Base-by-base conservation (phyloP, 257 asterid genomes). In the Solanum habrochaites region DNA sequence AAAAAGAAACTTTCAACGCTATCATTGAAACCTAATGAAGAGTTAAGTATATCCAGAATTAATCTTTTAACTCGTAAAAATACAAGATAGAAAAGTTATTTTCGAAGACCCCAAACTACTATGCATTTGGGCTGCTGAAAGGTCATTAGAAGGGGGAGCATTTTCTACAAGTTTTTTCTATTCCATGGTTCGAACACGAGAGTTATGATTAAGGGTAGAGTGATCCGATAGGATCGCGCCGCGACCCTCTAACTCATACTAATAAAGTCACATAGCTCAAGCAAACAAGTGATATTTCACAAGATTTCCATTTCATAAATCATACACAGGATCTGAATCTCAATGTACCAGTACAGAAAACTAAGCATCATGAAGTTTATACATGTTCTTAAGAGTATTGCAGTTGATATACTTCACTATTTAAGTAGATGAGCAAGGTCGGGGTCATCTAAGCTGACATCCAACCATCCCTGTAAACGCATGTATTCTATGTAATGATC, bases 391-490 rank as follows among this genome's bases (percentile, higher is more conserved):
- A 35, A 35, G 9, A 66, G 20, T 13, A 42, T 25, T 42, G 56
- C 35, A 56, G 56, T 39, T 29, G 73, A 85, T 42, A 27, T 67
- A 67, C 73, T 67, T 5, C 85, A 90, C 90, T 89, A 92, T 92
- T 95, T 93, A 87, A 94, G 91, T 80, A 97, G 88, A 88, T 85
- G 98, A 0, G 95, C 96, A 2, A 95, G 92, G 86, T 94, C 96
- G 3, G 98, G 99, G 86, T 95, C 98, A 64, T 94, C 89, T 88
- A 94, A 82, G 93, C 94, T 91, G 88, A 95, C 69, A 88, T 97
- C 99, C 90, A 95, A 84, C 99, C 95, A 93, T n/a, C 99, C 98
- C n/a, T 94, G 89, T 90, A 94, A 14, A 5, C 90, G 96, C 99
- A 97, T 97, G 92, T 89, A 91, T 83, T 95, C 96, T 2, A 97